phyloP scores from a whole-genome alignment of 192 early-diverging fungal genomes.

The Backusella luteola region DNA sequence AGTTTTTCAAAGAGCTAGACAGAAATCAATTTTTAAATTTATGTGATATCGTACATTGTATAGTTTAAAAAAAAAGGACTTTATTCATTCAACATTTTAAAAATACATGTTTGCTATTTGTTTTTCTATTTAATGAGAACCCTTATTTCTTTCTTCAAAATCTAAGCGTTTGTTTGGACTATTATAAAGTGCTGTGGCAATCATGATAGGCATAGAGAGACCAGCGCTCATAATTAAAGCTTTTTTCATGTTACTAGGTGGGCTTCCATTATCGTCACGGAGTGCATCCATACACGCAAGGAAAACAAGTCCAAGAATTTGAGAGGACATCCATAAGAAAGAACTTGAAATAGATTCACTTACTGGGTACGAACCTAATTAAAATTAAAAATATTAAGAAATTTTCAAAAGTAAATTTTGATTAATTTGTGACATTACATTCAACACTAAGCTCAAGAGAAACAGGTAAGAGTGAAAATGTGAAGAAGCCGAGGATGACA shows the following conservation, averaged over 20 bases:
- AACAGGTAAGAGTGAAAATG: constrained; percentile 33
- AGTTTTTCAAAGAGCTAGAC: constrained; percentile 49
- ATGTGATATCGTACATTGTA: constrained; percentile 15
- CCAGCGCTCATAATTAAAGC: constrained; percentile 24
- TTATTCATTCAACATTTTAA: not conserved
- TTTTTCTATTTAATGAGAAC: not conserved
- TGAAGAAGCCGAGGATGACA: constrained; percentile 33
- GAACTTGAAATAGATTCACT: constrained; percentile 37
- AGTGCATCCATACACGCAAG: constrained; percentile 25
- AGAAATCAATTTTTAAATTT: constrained; percentile 11
- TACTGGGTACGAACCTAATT: constrained; percentile 32
- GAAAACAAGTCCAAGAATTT: constrained; percentile 31
- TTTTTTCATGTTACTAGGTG: constrained; percentile 21
- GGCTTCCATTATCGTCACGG: constrained; percentile 17
- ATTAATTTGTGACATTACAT: constrained; percentile 19
- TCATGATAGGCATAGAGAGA: constrained; percentile 15
- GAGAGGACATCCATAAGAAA: constrained; percentile 29
- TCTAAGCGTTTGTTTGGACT: constrained; percentile 36
- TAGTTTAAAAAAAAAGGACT: not conserved
- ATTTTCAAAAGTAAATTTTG: not conserved
- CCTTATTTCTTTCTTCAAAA: constrained; percentile 21
- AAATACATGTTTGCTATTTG: not conserved
- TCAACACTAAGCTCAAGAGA: constrained; percentile 37
- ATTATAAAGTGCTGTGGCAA: constrained; percentile 20
- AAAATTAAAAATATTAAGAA: not conserved